Conservation (phyloP, 768 basidiomycete genomes). For the Astraeus odoratus region DNA sequence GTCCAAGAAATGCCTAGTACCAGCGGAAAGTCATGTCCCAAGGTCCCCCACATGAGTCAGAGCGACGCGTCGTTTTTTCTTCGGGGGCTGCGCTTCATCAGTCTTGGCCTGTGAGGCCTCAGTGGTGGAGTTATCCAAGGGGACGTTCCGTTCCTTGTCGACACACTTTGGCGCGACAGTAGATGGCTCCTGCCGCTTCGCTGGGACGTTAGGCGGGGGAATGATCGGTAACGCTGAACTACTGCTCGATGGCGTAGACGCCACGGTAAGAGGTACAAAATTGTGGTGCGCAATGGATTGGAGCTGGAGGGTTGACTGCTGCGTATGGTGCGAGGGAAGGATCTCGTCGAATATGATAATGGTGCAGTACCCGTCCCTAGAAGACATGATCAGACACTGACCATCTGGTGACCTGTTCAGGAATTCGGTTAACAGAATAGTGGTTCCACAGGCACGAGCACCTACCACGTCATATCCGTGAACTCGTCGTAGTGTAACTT, state of each 20-base stretch:
- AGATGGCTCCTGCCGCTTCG: conserved; percentile 27
- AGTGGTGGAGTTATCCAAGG: conserved; percentile 8
- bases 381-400: conserved; percentile 83
- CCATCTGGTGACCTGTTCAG: conserved; percentile 89
- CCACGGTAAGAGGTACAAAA: conserved; percentile 52
- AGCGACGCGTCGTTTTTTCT: conserved; percentile 81
- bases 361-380: conserved; percentile 96
- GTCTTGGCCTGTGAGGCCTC: conserved; percentile 6
- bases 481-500: conserved; percentile 98
- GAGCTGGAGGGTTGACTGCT: conserved; percentile 85
- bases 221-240: conserved; percentile 30
- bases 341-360: conserved; percentile 93
- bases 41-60: conserved; percentile 64
- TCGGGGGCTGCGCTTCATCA: conserved; percentile 52
- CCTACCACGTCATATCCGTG: conserved; percentile 93
- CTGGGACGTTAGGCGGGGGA: conserved; percentile 24
- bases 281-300: conserved; percentile 87
- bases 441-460: conserved; percentile 9
- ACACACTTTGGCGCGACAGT: conserved; percentile 2
- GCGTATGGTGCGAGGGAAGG: conserved; percentile 78
- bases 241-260: conserved; percentile 23
- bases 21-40: conserved; percentile 15
- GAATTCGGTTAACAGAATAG: conserved; percentile 4
- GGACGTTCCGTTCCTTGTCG: conserved; percentile 19
- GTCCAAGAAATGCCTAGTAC: background rate